Evolutionary conservation across 805 yeast species (phyloP).

Genomic region (Suhomyces emberorum): DNA sequence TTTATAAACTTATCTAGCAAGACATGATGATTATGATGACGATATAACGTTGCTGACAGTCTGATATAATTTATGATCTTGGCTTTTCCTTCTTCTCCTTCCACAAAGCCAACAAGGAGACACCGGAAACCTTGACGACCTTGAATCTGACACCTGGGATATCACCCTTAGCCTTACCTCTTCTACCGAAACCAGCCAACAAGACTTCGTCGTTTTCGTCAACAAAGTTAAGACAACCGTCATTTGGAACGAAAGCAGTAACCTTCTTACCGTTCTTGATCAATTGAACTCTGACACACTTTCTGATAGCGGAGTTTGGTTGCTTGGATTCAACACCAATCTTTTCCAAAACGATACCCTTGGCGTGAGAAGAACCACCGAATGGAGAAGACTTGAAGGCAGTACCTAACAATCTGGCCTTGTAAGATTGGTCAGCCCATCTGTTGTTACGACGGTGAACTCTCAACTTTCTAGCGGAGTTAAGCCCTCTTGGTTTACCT

Average conservation of each 20-base stretch:
- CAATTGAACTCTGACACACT: slow-evolving; percentile 99
- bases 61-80: slow-evolving; percentile 71
- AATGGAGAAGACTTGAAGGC: slow-evolving; percentile 99
- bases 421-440: slow-evolving; percentile 99
- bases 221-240: slow-evolving; percentile 99
- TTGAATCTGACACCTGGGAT: slow-evolving; percentile 99
- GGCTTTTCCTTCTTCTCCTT: slow-evolving; percentile 99
- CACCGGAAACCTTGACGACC: slow-evolving; percentile 99
- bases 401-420: slow-evolving; percentile 98
- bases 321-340: slow-evolving; percentile 99
- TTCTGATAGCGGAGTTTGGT: slow-evolving; percentile 99
- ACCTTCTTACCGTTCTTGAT: slow-evolving; percentile 99
- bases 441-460: slow-evolving; percentile 99
- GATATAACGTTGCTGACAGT: slow-evolving; percentile 3
- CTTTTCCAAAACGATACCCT: slow-evolving; percentile 99
- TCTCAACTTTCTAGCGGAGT: slow-evolving; percentile 99
- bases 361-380: slow-evolving; percentile 99
- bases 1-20: slow-evolving; percentile 4
- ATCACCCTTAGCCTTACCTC: slow-evolving; percentile 99
- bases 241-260: slow-evolving; percentile 99
- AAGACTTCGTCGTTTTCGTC: slow-evolving; percentile 99
- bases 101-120: slow-evolving; percentile 98
- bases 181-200: slow-evolving; percentile 99
- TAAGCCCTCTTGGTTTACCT: slow-evolving; percentile 99
- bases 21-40: slow-evolving; percentile 1